Evolutionary conservation across 805 yeast species (phyloP).

Genomic region (Kodamaea leandrae): DNA sequence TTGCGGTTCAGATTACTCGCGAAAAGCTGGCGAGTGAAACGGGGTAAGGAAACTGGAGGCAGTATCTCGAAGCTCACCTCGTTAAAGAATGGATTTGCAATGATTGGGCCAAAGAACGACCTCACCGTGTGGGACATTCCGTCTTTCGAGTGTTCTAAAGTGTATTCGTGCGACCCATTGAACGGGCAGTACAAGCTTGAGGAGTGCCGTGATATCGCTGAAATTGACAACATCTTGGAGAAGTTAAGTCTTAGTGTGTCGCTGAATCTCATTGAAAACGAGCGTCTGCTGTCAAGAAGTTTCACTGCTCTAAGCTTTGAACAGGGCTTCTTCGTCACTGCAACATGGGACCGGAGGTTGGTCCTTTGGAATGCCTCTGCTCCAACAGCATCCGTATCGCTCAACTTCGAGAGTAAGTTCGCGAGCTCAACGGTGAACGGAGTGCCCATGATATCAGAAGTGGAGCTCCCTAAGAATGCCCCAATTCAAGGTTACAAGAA

Average conservation of each 20-base stretch:
- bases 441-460: conserved; percentile 43
- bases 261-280: background rate
- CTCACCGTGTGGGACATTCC: conserved; percentile 76
- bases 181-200: background rate
- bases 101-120: conserved; percentile 65
- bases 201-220: conserved; percentile 30
- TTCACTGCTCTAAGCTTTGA: conserved; percentile 14
- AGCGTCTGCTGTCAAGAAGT: conserved; percentile 1
- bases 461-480: conserved; percentile 13
- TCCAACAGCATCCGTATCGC: conserved; percentile 17
- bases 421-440: conserved; percentile 21
- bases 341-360: conserved; percentile 28
- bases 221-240: conserved; percentile 15
- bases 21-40: conserved; percentile 55
- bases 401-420: conserved; percentile 20
- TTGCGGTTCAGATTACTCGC: conserved; percentile 60
- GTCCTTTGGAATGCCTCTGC: conserved; percentile 28
- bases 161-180: background rate
- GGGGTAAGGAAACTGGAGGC: conserved; percentile 18
- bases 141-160: conserved; percentile 33
- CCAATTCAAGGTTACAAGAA: conserved; percentile 8
- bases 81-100: conserved; percentile 31
- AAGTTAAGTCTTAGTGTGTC: background rate
- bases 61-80: background rate
- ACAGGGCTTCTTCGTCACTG: conserved; percentile 18